A percentile compares a stretch with the other conserved stretches of the same genome.
Conservation (phyloP, 805 yeast genomes). For the Wickerhamomyces canadensis region DNA sequence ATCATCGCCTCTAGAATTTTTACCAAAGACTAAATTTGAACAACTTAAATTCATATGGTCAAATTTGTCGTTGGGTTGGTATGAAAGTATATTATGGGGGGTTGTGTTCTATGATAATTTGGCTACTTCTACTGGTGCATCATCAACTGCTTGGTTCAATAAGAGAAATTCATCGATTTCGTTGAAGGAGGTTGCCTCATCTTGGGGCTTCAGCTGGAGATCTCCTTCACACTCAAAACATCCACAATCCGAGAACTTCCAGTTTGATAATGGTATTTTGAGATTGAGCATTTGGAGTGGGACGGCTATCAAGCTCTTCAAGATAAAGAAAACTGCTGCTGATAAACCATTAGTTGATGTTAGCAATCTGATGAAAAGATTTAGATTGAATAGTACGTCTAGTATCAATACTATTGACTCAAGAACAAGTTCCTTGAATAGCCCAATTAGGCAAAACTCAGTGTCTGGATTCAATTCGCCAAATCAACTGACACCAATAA, state of each 20-base stretch:
- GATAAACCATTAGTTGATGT: slow-evolving; percentile 38
- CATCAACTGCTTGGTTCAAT: slow-evolving; percentile 19
- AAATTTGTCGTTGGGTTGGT: slow-evolving; percentile 67
- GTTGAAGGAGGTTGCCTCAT: slow-evolving; percentile 29
- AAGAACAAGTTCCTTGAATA: slow-evolving; percentile 5
- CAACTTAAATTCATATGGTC: slow-evolving; percentile 60
- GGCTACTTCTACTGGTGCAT: slow-evolving; percentile 7
- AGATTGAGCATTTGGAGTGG: slow-evolving; percentile 14
- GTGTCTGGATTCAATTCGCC: slow-evolving; percentile 17
- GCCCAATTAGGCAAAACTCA: slow-evolving; percentile 10
- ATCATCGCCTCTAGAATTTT: slow-evolving; percentile 33
- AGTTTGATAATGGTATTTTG: slow-evolving; percentile 1
- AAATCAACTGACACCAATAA: slow-evolving; percentile 23
- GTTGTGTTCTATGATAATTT: slow-evolving; percentile 37
- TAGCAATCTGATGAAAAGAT: slow-evolving; percentile 33
- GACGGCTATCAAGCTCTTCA: slow-evolving; percentile 17
- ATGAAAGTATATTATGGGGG: slow-evolving; percentile 60
- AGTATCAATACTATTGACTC: slow-evolving; percentile 18
- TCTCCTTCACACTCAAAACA: slow-evolving; percentile 9
- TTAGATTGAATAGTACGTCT: slow-evolving; percentile 28
- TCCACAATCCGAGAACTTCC: slow-evolving; percentile 5
- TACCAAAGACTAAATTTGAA: slow-evolving; percentile 38
- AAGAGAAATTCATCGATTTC: slow-evolving; percentile 20
- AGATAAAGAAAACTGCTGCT: slow-evolving; percentile 34
- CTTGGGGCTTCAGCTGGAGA: slow-evolving; percentile 31